These are phyloP conservation scores for Phlyctochytrium planicorne DNA, from an alignment of 192 early-diverging fungal genomes.

Conservation along the genomic window DNA sequence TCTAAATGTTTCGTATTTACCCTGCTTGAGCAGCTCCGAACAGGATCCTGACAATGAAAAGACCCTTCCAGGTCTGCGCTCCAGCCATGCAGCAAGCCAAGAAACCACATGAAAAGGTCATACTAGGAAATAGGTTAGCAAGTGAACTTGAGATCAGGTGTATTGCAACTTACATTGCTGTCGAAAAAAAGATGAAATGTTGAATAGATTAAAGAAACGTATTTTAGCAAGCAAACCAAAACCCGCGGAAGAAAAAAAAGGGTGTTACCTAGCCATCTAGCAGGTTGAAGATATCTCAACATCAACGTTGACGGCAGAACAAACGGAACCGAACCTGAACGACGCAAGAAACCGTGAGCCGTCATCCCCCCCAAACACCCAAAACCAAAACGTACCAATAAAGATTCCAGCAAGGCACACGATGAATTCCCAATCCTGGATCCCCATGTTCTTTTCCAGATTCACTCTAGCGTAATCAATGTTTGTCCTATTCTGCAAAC, in stretches of 20 bases:
- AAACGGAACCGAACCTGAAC: conserved; percentile 13
- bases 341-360: neutral
- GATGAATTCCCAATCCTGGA: conserved; percentile 6
- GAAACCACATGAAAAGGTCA: conserved; percentile 25
- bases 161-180: no score
- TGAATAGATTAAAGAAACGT: no score
- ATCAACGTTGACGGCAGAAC: conserved; percentile 23
- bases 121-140: no score
- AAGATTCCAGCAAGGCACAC: conserved; percentile 15
- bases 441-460: neutral
- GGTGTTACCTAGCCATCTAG: conserved; percentile 31
- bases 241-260: neutral
- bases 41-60: conserved; percentile 24
- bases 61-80: conserved; percentile 9
- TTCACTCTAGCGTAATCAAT: conserved; percentile 15
- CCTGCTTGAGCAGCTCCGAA: conserved; percentile 31
- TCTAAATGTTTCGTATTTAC: conserved; percentile 18
- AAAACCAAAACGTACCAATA: conserved; percentile 8
- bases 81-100: conserved; percentile 19
- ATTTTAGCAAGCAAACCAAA: neutral
- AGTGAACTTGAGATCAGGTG: no score
- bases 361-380: neutral
- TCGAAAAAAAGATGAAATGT: no score
- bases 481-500: conserved; percentile 14
- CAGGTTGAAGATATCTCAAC: conserved; percentile 14